Conservation (phyloP, 1,284 basidiomycete genomes). For the Trichosporon sp. region DNA sequence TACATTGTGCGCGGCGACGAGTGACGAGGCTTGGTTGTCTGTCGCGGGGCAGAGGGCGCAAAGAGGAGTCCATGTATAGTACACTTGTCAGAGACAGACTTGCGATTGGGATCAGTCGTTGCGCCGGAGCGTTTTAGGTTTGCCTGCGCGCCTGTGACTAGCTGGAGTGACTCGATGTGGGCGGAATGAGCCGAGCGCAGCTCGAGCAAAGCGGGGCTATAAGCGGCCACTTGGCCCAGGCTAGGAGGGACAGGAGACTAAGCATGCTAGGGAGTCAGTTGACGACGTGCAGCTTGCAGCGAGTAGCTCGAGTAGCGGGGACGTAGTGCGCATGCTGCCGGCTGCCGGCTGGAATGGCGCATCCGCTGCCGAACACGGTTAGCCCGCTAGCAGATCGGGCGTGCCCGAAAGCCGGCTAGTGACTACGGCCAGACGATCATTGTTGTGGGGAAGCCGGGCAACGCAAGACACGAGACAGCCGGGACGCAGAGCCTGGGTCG, state of each 20-base stretch:
- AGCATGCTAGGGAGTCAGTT: too few species aligned
- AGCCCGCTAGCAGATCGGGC: background rate
- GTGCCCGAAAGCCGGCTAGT: background rate
- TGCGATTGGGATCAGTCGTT: too few species aligned
- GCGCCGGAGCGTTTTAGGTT: too few species aligned
- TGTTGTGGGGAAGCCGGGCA: background rate
- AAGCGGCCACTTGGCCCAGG: background rate
- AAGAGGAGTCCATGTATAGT: background rate
- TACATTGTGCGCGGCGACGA: constrained; percentile 39
- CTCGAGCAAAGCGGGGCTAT: background rate
- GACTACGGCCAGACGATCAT: background rate
- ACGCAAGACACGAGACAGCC: background rate
- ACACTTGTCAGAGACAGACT: background rate
- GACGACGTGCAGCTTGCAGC: too few species aligned
- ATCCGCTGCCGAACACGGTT: background rate
- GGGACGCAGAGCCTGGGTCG: background rate
- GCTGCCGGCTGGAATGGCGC: background rate
- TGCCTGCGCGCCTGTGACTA: too few species aligned
- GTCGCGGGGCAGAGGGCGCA: background rate
- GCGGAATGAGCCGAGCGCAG: too few species aligned
- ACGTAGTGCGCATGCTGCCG: too few species aligned
- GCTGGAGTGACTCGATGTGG: too few species aligned
- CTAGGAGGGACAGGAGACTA: too few species aligned
- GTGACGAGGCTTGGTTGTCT: background rate
- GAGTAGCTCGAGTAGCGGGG: too few species aligned